phyloP scores from a whole-genome alignment of 495 filamentous ascomycete genomes.

The Penicillium daleae region DNA sequence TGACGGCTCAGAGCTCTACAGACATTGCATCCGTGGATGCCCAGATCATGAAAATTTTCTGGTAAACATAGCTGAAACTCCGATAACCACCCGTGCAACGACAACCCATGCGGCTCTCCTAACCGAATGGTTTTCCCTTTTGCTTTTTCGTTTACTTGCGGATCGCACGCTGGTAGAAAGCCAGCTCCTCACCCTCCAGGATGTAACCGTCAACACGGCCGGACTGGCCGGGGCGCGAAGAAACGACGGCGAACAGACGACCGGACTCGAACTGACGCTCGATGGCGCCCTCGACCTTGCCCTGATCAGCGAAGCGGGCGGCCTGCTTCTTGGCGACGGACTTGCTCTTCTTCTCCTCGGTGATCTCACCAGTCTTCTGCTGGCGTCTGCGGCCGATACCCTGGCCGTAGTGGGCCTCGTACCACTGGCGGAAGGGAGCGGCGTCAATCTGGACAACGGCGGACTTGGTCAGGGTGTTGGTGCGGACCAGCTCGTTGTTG shows the following conservation, averaged over 20 bases:
- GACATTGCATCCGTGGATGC: slow-evolving; percentile 47
- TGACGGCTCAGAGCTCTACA: slow-evolving; percentile 51
- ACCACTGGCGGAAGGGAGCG: slow-evolving; percentile 99
- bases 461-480: slow-evolving; percentile 98
- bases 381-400: slow-evolving; percentile 86
- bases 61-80: slow-evolving; percentile 53
- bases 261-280: slow-evolving; percentile 99
- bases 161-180: slow-evolving; percentile 98
- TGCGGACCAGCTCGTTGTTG: slow-evolving; percentile 99
- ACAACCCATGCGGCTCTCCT: slow-evolving; percentile 33
- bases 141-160: slow-evolving; percentile 77
- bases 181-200: slow-evolving; percentile 97
- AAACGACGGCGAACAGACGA: slow-evolving; percentile 90
- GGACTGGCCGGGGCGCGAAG: slow-evolving; percentile 93
- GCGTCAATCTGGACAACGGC: slow-evolving; percentile 99
- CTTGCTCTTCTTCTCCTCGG: slow-evolving; percentile 90
- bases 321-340: slow-evolving; percentile 94
- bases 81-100: slow-evolving; percentile 48
- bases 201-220: slow-evolving; percentile 97
- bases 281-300: slow-evolving; percentile 90
- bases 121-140: slow-evolving; percentile 38
- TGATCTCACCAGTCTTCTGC: slow-evolving; percentile 64
- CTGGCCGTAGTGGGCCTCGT: slow-evolving; percentile 98
- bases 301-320: slow-evolving; percentile 71
- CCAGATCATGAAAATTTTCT: slow-evolving; percentile 48